phyloP scores from a whole-genome alignment of 2,329 filamentous ascomycete genomes.

The Botryotinia globosa region DNA sequence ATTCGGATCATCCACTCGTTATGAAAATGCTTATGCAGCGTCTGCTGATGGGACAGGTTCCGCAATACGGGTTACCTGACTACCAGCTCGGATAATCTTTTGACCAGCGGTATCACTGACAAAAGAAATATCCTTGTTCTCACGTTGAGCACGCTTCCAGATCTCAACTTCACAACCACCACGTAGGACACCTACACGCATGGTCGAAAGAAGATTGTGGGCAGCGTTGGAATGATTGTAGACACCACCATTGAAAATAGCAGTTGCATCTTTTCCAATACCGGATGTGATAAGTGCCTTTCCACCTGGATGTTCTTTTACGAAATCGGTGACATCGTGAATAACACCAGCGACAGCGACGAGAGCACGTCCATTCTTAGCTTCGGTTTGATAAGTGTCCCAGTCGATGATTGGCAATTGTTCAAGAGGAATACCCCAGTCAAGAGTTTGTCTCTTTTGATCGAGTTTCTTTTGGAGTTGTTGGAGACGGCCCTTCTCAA shows the following conservation, averaged over 20 bases:
- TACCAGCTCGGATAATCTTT: slow-evolving; percentile 80
- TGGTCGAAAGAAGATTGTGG: slow-evolving; percentile 83
- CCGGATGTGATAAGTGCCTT: slow-evolving; percentile 80
- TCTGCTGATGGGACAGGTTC: slow-evolving; percentile 80
- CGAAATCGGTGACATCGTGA: slow-evolving; percentile 80
- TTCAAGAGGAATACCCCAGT: slow-evolving; percentile 84
- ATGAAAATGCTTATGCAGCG: slow-evolving; percentile 58
- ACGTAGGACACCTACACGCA: slow-evolving; percentile 82
- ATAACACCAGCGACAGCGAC: slow-evolving; percentile 80
- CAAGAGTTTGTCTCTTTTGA: slow-evolving; percentile 75
- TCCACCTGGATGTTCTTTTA: slow-evolving; percentile 87
- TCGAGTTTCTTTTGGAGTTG: slow-evolving; percentile 91
- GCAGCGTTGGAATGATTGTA: slow-evolving; percentile 89
- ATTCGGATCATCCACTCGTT: slow-evolving; percentile 14
- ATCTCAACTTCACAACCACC: slow-evolving; percentile 89
- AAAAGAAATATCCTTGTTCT: slow-evolving; percentile 78
- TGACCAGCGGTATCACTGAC: slow-evolving; percentile 78
- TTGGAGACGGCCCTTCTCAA: slow-evolving; percentile 86
- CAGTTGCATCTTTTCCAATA: slow-evolving; percentile 83
- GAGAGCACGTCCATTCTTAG: slow-evolving; percentile 74
- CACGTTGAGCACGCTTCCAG: slow-evolving; percentile 82
- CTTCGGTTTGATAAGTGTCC: slow-evolving; percentile 78
- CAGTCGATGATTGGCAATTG: slow-evolving; percentile 82
- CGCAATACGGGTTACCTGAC: slow-evolving; percentile 79
- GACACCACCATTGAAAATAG: slow-evolving; percentile 88